Base-by-base conservation (phyloP, 192 early-diverging fungal genomes). In the Umbelopsis isabellina region DNA sequence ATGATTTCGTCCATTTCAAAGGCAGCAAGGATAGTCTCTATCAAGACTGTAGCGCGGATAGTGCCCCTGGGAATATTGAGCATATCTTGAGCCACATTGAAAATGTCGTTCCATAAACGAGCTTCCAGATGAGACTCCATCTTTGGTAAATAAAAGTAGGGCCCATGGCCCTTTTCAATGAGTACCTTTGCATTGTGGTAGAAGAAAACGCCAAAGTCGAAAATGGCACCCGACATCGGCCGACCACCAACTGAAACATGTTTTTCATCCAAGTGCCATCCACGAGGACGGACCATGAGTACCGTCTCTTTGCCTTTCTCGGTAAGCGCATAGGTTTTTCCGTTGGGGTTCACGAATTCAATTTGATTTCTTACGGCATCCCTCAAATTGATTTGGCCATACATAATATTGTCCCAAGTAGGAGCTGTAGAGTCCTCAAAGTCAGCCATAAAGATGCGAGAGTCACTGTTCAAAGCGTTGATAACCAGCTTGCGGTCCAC, bases 1-100 rank as follows among this genome's bases (percentile, higher is more conserved):
- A 98, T 98, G 77, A 98, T 97, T 85, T 99, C 97, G 75, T 99
- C 97, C 97, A 99, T 99, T 84, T 99, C 95, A 80, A 94, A 99
- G 35, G 95, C 90, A 7, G 94, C 97, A 50, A 95, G 83, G 79
- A 99, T 96, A 66, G 97, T 99, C 82, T 99, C 97, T 73, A 99
- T 99, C 74, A 99, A 84, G 37, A 96, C 94, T 15, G 97, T 99
- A 47, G 86, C 95, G 76, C 97, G 94, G 76, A 99, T 97, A 70
- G 95, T 97, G 18, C 97, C 97, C 66, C 95, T 92, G 37, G 95
- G 93, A 46, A 99, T 82, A 64, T 82, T 86, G 58, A 97, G 74
- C 80, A 89, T 86, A 82, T 99, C 97, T 83, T 99, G 97, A 33
- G 95, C 82, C n/a, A 94, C 80, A 84, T 97, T 97, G 87, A 99